Evolutionary conservation across 352 stramenopile species (phyloP).

Genomic region (Pythium rishiriense): DNA sequence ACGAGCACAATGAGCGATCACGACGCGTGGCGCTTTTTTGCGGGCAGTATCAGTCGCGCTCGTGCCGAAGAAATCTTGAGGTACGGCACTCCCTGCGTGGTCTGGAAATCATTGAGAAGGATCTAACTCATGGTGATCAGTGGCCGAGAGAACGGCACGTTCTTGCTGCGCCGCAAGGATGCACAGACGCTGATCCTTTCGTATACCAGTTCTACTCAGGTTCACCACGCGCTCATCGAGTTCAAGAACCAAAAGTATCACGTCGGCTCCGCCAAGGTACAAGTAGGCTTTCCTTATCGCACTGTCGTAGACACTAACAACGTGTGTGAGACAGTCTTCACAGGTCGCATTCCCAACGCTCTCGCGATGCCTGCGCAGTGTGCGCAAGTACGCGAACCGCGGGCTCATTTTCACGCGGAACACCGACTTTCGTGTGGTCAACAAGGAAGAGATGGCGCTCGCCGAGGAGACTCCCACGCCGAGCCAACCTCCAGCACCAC

Average conservation of each 20-base stretch:
- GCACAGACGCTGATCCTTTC: slow-evolving; percentile 81
- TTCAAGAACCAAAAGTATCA: slow-evolving; percentile 71
- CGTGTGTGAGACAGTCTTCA: slow-evolving; percentile 37
- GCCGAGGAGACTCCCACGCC: slow-evolving; percentile 36
- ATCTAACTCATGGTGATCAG: slow-evolving; percentile 11
- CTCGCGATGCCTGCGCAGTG: slow-evolving; percentile 75
- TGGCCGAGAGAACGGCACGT: slow-evolving; percentile 66
- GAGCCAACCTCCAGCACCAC: slow-evolving; percentile 18
- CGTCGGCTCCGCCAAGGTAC: slow-evolving; percentile 75
- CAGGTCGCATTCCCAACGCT: slow-evolving; percentile 64
- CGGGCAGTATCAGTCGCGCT: slow-evolving; percentile 69
- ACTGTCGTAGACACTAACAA: neutral
- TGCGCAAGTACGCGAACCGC: slow-evolving; percentile 73
- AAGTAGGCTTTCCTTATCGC: neutral
- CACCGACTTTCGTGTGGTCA: slow-evolving; percentile 65
- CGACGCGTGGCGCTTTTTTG: slow-evolving; percentile 78
- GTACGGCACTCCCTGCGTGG: slow-evolving; percentile 29
- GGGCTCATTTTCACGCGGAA: slow-evolving; percentile 77
- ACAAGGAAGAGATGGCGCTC: slow-evolving; percentile 59
- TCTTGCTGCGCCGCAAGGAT: slow-evolving; percentile 81
- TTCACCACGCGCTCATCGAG: slow-evolving; percentile 85
- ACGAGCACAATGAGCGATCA: slow-evolving; percentile 47
- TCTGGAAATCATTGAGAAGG: neutral
- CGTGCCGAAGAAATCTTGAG: slow-evolving; percentile 66
- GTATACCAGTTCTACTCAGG: slow-evolving; percentile 59